Evolutionary conservation across 352 stramenopile genomes (phyloP), one percentile per base, ranked within the genome.

Genomic region (Pythium dissimile): DNA sequence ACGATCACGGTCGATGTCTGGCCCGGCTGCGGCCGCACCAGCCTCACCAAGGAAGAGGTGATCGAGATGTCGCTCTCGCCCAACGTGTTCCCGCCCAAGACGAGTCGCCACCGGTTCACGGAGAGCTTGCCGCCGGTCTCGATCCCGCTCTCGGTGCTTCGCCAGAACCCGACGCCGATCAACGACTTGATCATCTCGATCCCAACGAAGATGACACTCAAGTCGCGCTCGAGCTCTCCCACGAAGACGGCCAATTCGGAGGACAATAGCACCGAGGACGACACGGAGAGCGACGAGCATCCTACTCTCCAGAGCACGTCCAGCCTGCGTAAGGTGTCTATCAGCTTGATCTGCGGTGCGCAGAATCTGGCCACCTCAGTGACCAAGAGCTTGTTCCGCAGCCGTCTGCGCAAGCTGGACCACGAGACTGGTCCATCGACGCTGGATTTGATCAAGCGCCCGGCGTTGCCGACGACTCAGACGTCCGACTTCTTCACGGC

Each of bases 41-140:
- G 66, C 23, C 52, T 94, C 9, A 88, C 76, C 0, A 94, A 94
- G 62, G 67, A 86, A 54, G 77, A 94, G 24, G 83, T 94, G 10
- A 88, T 94, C 53, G 75, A 78, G 10, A 94, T 92, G 85, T 69
- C 85, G 27, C 69, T 92, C 26, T 93, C 83, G 20, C 70, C 82
- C 5, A 77, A 88, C 42, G 82, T 94, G 44, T 92, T 92, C 54
- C 85, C 85, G 21, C 80, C 83, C 16, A 92, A 94, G 70, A 94
- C 85, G 11, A 92, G 83, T 61, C 82, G 83, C 53, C 85, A 94
- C 60, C 72, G 78, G 9, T 92, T 94, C 52, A 88, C 78, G 0
- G 82, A 92, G 56, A 89, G 77, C 43, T 63, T 94, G 6, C 82
- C 85, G 28, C 85, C 85, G 5, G 86, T 94, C 59, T 93, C 83